These are phyloP conservation scores for Vanderwaltozyma polyspora DNA, from an alignment of 805 yeast genomes.

Conservation along the genomic window DNA sequence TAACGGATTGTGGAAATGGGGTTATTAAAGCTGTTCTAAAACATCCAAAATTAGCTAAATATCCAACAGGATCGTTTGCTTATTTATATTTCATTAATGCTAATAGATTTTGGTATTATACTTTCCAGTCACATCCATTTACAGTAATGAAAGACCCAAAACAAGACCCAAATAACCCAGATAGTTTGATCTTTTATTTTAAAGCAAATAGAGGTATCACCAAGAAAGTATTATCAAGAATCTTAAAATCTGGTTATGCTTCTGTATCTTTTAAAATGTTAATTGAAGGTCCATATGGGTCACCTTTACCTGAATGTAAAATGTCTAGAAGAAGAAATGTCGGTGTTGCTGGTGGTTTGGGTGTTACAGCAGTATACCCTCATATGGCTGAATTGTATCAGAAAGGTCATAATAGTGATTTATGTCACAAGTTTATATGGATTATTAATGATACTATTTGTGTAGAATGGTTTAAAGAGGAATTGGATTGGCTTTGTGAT, in stretches of 20 bases:
- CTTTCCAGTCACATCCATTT: conserved; percentile 62
- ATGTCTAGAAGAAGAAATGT: conserved; percentile 30
- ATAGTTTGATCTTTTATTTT: conserved; percentile 31
- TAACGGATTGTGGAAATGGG: conserved; percentile 21
- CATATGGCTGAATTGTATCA: conserved; percentile 28
- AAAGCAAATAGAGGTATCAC: conserved; percentile 53
- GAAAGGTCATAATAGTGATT: conserved; percentile 8
- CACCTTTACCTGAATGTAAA: conserved; percentile 27
- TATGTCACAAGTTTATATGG: conserved; percentile 46
- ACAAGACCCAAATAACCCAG: conserved; percentile 22
- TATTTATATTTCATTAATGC: conserved; percentile 47
- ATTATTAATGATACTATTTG: conserved; percentile 42
- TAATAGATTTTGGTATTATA: conserved; percentile 37
- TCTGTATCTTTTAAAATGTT: conserved; percentile 29
- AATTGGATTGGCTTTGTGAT: conserved; percentile 27
- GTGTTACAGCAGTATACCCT: conserved; percentile 40
- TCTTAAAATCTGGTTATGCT: conserved; percentile 24
- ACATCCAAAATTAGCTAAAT: conserved; percentile 37
- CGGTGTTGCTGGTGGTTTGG: conserved; percentile 42
- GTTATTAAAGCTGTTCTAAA: conserved; percentile 32
- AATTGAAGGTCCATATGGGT: conserved; percentile 58
- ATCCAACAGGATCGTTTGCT: conserved; percentile 45
- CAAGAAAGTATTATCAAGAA: conserved; percentile 28
- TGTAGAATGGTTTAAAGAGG: conserved; percentile 38
- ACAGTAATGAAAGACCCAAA: conserved; percentile 37